Conservation (phyloP, 78 protist genomes). For the Dictyostelium citrinum region DNA sequence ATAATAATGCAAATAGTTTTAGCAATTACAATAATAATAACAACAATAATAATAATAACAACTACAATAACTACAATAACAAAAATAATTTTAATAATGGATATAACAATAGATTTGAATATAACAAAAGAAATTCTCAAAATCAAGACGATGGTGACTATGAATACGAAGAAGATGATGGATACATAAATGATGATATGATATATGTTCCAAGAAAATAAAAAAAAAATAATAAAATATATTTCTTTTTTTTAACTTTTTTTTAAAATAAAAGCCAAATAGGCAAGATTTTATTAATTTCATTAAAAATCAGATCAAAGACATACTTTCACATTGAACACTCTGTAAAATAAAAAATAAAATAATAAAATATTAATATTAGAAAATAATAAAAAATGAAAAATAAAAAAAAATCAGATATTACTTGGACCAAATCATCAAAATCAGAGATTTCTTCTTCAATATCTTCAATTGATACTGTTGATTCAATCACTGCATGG, state of each 20-base stretch:
- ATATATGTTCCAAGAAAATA: not conserved
- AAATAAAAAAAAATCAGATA: not conserved
- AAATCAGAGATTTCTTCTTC: not conserved
- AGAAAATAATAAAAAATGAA: not conserved
- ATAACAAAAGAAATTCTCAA: not conserved
- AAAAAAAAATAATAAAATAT: not conserved
- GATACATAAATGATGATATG: not conserved
- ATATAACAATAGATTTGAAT: not conserved
- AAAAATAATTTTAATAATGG: not conserved
- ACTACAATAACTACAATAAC: not conserved
- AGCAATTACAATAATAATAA: not conserved
- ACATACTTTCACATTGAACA: not conserved
- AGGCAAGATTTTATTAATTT: not conserved
- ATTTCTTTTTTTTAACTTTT: not conserved
- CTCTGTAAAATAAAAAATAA: not conserved
- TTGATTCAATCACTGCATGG: not conserved
- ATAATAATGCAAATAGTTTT: not conserved
- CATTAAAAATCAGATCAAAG: not conserved
- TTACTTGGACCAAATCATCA: not conserved
- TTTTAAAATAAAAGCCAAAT: not conserved
- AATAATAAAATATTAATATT: not conserved
- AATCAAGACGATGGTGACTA: not conserved
- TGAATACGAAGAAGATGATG: conserved; percentile 9
- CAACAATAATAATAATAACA: not conserved
- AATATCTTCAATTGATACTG: not conserved